Conservation (phyloP, 108 stramenopile species). For the Nitzschia inconspicua region DNA sequence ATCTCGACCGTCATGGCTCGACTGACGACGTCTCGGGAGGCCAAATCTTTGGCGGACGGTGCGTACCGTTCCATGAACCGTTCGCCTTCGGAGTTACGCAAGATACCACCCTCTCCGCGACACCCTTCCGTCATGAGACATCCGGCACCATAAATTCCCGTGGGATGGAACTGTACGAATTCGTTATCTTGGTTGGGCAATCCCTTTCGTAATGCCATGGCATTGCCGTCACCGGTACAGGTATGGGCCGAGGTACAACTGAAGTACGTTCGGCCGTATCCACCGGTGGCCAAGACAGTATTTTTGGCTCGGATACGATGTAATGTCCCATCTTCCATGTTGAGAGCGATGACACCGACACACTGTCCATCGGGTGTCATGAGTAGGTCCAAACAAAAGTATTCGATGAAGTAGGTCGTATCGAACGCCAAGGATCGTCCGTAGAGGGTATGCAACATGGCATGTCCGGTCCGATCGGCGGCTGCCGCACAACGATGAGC, state of each 20-base stretch:
- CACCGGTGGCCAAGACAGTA: constrained; percentile 98
- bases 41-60: constrained; percentile 98
- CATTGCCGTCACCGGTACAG: constrained; percentile 98
- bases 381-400: constrained; percentile 96
- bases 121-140: constrained; percentile 99
- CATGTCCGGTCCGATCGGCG: constrained; percentile 99
- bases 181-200: constrained; percentile 95
- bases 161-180: constrained; percentile 99
- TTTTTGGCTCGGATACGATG: constrained; percentile 97
- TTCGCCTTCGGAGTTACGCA: constrained; percentile 96
- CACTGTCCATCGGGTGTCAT: constrained; percentile 87
- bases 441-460: constrained; percentile 99
- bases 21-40: constrained; percentile 95
- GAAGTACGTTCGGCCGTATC: constrained; percentile 98
- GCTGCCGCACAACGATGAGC: constrained; percentile 96
- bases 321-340: constrained; percentile 98
- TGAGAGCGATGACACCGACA: constrained; percentile 93
- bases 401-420: constrained; percentile 99
- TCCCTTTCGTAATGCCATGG: constrained; percentile 88
- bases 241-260: constrained; percentile 98
- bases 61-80: constrained; percentile 99
- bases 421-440: constrained; percentile 98
- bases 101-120: constrained; percentile 98
- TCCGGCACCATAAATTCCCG: constrained; percentile 99
- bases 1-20: constrained; percentile 99